Conservation (phyloP, 2,329 filamentous ascomycete species). For the Aspergillus caelatus region DNA sequence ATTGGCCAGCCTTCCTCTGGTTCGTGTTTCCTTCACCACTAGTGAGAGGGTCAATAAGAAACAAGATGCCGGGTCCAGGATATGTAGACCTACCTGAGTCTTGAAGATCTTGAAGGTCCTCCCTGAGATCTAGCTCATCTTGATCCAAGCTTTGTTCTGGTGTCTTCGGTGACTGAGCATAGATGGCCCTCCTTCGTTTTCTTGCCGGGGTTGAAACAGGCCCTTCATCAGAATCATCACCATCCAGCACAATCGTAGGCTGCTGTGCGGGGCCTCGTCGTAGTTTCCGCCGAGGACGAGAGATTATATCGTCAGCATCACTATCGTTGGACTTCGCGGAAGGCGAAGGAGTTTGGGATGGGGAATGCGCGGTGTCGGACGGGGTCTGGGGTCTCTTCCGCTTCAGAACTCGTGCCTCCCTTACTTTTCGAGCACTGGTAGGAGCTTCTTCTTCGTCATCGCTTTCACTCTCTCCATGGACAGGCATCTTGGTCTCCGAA, state of each 20-base stretch:
- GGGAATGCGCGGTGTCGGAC: slow-evolving; percentile 7
- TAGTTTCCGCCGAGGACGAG: slow-evolving; percentile 30
- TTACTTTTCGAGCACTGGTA: slow-evolving; percentile 19
- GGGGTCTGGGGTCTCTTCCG: slow-evolving; percentile 20
- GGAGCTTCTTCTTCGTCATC: slow-evolving; percentile 13
- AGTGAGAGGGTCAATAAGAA: background rate
- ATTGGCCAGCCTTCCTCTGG: slow-evolving; percentile 43
- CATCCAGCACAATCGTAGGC: slow-evolving; percentile 29
- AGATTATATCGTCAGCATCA: slow-evolving; percentile 31
- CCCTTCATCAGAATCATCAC: slow-evolving; percentile 34
- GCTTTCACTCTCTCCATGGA: slow-evolving; percentile 20
- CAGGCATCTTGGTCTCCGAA: background rate
- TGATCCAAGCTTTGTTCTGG: slow-evolving; percentile 31
- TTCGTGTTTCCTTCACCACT: slow-evolving; percentile 44
- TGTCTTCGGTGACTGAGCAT: slow-evolving; percentile 23
- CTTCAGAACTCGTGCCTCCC: slow-evolving; percentile 9
- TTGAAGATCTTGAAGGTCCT: slow-evolving; percentile 49
- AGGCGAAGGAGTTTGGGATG: slow-evolving; percentile 3
- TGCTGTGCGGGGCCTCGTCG: slow-evolving; percentile 30
- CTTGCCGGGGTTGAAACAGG: slow-evolving; percentile 32
- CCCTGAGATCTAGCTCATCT: slow-evolving; percentile 46
- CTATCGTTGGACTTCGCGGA: slow-evolving; percentile 24
- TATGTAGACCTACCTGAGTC: slow-evolving; percentile 41
- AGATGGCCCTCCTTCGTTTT: slow-evolving; percentile 22
- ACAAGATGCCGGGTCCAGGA: background rate